Evolutionary conservation across 2,329 filamentous ascomycete genomes (phyloP).

Genomic region (Aspergillus costaricaensis): DNA sequence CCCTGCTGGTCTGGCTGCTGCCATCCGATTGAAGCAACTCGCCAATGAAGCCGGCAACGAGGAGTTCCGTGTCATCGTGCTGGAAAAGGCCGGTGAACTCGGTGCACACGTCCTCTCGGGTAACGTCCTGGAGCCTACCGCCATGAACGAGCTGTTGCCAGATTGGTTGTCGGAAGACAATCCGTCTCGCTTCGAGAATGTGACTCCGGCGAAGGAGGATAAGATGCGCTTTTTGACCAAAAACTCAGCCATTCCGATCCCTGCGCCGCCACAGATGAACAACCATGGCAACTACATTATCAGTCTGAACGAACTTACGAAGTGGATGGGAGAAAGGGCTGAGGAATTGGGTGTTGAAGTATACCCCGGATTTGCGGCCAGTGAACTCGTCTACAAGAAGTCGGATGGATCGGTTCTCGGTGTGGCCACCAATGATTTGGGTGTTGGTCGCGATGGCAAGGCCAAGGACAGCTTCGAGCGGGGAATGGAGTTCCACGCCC

Average conservation of each 20-base stretch:
- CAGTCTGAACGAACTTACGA: conserved; percentile 89
- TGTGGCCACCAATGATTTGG: conserved; percentile 93
- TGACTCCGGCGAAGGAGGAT: conserved; percentile 79
- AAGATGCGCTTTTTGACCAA: conserved; percentile 94
- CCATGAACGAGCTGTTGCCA: conserved; percentile 85
- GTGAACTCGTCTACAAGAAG: conserved; percentile 83
- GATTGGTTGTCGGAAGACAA: conserved; percentile 92
- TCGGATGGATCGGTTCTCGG: conserved; percentile 85
- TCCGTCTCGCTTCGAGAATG: conserved; percentile 80
- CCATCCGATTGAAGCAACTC: conserved; percentile 92
- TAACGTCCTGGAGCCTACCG: conserved; percentile 87
- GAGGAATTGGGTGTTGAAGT: conserved; percentile 95
- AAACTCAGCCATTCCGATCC: conserved; percentile 73
- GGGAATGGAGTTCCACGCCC: conserved; percentile 97
- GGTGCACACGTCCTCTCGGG: conserved; percentile 95
- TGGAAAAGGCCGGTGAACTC: conserved; percentile 94
- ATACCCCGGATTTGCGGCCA: conserved; percentile 92
- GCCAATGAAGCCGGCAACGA: conserved; percentile 94
- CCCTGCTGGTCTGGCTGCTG: conserved; percentile 88
- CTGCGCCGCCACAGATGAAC: conserved; percentile 93
- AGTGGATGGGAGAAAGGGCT: conserved; percentile 94
- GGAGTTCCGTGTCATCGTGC: conserved; percentile 85
- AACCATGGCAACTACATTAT: conserved; percentile 98
- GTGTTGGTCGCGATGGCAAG: conserved; percentile 76
- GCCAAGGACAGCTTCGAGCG: conserved; percentile 90